Base-by-base conservation (phyloP, 164 flowering plant genomes). In the Platanus orientalis region DNA sequence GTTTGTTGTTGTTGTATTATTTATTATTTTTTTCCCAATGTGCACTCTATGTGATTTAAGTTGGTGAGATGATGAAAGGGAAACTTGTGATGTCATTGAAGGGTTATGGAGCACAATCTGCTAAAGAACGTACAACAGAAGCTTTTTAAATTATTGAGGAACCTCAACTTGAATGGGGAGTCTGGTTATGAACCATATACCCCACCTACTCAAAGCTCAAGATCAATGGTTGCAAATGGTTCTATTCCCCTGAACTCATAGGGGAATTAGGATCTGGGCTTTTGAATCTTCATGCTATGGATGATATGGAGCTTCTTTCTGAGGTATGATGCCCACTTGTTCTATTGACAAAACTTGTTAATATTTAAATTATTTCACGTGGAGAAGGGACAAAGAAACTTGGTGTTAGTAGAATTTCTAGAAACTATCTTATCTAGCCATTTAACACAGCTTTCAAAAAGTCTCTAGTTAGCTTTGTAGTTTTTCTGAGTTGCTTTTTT, bases 261-360 rank as follows among this genome's bases (percentile, higher is more conserved):
- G 97, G 98, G 26, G 97, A 94, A 68, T 94, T 94, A 81, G 98
- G 97, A 65, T 95, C 96, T 67, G 98, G 98, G 60, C 95, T 94
- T 73, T 74, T 94, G 83, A 97, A 94, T 80, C 89, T 91, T 65
- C 96, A 91, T 79, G 88, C 99, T 45, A 89, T 94, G 92, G 98
- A 94, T 81, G 98, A 94, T 53, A 94, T 96, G 12, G 98, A 91
- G 69, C 97, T 89, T 71, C 79, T 94, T 45, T 83, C 98, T 61
- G 98, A 91, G 87, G 97, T 88, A 73, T 57, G 66, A 20, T 58
- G 50, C 52, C 56, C 59, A 52, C 7, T n/a, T 20, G n/a, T n/a
- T n/a, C n/a, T n/a, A n/a, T n/a, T n/a, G n/a, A n/a, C n/a, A n/a
- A n/a, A n/a, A n/a, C n/a, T n/a, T n/a, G n/a, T n/a, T n/a, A n/a